Evolutionary conservation across 164 flowering plant genomes (phyloP).

Genomic region (Liriodendron chinense): DNA sequence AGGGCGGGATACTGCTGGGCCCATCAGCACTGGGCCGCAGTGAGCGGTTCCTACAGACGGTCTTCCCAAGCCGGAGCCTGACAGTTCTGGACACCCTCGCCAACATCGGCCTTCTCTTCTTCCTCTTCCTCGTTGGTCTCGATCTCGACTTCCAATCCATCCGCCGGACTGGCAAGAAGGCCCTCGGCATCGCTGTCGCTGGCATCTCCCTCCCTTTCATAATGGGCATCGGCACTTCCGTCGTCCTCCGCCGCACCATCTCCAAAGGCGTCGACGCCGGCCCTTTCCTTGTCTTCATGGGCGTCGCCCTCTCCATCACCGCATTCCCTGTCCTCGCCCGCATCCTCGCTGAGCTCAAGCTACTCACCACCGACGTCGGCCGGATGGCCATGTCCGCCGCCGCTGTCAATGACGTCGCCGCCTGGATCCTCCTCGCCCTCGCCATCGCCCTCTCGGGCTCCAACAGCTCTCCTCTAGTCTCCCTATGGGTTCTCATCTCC

Average conservation of each 20-base stretch:
- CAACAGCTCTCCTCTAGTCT: slow-evolving; percentile 13
- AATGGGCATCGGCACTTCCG: slow-evolving; percentile 24
- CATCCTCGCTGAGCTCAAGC: slow-evolving; percentile 32
- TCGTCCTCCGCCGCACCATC: slow-evolving; percentile 22
- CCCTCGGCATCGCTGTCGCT: slow-evolving; percentile 21
- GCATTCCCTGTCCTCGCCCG: slow-evolving; percentile 39
- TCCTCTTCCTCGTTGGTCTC: slow-evolving; percentile 28
- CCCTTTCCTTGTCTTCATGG: slow-evolving; percentile 35
- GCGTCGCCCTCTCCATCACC: slow-evolving; percentile 33
- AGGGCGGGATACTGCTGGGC: slow-evolving; percentile 34
- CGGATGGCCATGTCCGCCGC: slow-evolving; percentile 37
- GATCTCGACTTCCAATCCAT: slow-evolving; percentile 24
- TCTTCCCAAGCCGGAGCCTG: slow-evolving; percentile 25
- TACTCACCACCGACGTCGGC: slow-evolving; percentile 32
- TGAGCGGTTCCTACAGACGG: slow-evolving; percentile 19
- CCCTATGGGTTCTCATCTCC: slow-evolving; percentile 25
- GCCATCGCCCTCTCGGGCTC: slow-evolving; percentile 29
- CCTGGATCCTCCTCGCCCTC: slow-evolving; percentile 33
- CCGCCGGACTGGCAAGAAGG: slow-evolving; percentile 25
- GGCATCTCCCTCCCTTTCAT: slow-evolving; percentile 27
- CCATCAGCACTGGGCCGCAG: slow-evolving; percentile 31
- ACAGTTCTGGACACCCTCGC: slow-evolving; percentile 33
- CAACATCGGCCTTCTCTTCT: slow-evolving; percentile 30
- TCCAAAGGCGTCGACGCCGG: slow-evolving; percentile 17
- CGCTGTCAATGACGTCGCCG: slow-evolving; percentile 32